phyloP scores from a whole-genome alignment of 169 alveolate species.

The Perkinsus olseni region DNA sequence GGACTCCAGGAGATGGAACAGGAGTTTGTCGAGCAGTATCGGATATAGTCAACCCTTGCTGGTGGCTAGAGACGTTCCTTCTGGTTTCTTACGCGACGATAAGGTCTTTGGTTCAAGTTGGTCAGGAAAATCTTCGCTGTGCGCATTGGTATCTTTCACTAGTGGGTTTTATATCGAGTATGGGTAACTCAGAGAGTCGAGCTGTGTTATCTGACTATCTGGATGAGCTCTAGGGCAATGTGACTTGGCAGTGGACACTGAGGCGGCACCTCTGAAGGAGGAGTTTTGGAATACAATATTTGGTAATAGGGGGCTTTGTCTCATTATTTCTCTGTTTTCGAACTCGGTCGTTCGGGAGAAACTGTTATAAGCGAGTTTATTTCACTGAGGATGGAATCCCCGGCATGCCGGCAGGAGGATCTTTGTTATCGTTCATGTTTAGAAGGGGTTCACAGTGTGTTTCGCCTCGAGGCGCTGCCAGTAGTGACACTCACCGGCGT shows the following conservation, averaged over 20 bases:
- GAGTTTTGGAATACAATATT: not conserved
- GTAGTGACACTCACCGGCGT: no score
- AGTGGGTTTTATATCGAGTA: not conserved
- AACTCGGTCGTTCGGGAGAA: no score
- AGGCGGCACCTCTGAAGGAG: not conserved
- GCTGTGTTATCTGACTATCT: not conserved
- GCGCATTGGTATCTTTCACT: not conserved
- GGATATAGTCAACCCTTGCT: not conserved
- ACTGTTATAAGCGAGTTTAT: no score
- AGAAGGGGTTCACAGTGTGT: no score
- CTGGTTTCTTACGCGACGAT: not conserved
- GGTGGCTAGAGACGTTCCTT: not conserved
- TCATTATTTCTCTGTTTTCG: no score
- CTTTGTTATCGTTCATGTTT: no score
- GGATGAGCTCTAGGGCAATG: not conserved
- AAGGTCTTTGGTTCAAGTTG: not conserved
- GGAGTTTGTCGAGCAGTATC: not conserved
- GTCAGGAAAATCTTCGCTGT: not conserved
- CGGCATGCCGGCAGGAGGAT: no score
- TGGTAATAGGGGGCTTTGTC: not conserved
- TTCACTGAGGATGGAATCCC: no score
- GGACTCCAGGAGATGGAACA: not conserved
- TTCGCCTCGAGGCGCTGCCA: no score
- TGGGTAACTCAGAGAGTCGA: not conserved
- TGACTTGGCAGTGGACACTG: not conserved